Percentiles rank a stretch among this genome's conserved stretches.
These are phyloP conservation scores for Vachellia pachyceras DNA, from an alignment of 306 rosid species.

Conservation along the genomic window DNA sequence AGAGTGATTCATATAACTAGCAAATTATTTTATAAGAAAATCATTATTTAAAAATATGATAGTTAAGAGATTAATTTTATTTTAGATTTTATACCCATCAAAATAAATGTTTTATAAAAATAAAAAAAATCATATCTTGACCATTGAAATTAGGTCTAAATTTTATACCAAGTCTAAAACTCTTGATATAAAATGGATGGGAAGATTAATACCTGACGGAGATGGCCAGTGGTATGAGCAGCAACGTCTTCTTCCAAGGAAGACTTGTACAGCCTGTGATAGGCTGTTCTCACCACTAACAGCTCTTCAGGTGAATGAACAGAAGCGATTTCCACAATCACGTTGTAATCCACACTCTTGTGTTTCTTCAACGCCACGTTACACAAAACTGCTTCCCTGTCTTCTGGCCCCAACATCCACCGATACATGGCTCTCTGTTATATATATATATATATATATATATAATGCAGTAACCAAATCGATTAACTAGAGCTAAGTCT, in stretches of 20 bases:
- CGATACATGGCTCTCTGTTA: slow-evolving; percentile 65
- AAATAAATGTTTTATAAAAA: too few relatives aligned
- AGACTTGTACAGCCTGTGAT: slow-evolving; percentile 69
- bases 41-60: too few relatives aligned
- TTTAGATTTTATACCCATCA: too few relatives aligned
- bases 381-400: slow-evolving; percentile 62
- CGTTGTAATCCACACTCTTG: slow-evolving; percentile 44
- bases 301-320: slow-evolving; percentile 74
- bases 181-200: too few relatives aligned
- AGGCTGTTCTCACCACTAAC: slow-evolving; percentile 65
- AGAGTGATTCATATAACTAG: too few relatives aligned
- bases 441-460: not conserved
- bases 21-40: too few relatives aligned
- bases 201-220: slow-evolving; percentile 51
- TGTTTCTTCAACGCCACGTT: slow-evolving; percentile 54
- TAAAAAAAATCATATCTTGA: too few relatives aligned
- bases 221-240: slow-evolving; percentile 59
- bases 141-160: too few relatives aligned
- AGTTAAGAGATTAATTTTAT: too few relatives aligned
- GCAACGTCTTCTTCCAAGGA: slow-evolving; percentile 94
- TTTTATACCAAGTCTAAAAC: too few relatives aligned
- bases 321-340: slow-evolving; percentile 74
- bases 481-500: not conserved
- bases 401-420: slow-evolving; percentile 67
- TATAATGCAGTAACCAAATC: too few relatives aligned